Evolutionary conservation across 2,329 filamentous ascomycete genomes (phyloP), one percentile per base, ranked within the genome.

Genomic region (Ophiocordyceps camponoti-saundersi): DNA sequence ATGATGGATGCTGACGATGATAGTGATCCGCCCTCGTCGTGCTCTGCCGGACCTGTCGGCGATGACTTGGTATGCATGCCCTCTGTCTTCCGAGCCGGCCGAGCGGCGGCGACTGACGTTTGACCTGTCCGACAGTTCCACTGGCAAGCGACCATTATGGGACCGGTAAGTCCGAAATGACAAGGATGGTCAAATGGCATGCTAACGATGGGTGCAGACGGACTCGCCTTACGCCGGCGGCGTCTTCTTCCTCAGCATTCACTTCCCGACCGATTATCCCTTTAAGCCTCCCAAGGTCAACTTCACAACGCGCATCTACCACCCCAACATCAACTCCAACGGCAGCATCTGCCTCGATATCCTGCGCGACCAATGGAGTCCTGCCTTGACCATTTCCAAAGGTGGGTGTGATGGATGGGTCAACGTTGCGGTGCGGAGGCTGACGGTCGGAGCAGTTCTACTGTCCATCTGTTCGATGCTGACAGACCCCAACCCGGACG

Each of bases 91-190:
- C 20, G 20, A 42, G 21, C 11, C 13, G 26, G 16, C 39, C 10
- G 10, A 29, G 21, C 2, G 40, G 26, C 26, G 26, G 26, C 7
- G 26, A 29, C 40, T 46, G 26, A 46, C 39, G 7, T 22, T 20
- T 34, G 20, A 15, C 13, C 23, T 12, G 5, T 13, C 15, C 39
- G 48, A 59, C 59, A 98, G 90, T 98, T 98, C 65, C 92, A 96
- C 80, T 98, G 92, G 92, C 92, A 98, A 82, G 92, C 92, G 61
- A 98, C 92, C 46, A 98, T 98, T 66, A 98, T 98, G 92, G 92
- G 92, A 69, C 92, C 92, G 65, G 87, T 94, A 80, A 80, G 86
- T 60, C 20, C 7, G 6, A 7, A 7, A 11, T 12, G 40, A 42
- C 40, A 13, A 20, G 12, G 21, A 42, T 21, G 20, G 10, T 16